Evolutionary conservation across 148 eudicot species (phyloP).

Genomic region (Rhododendron kiyosumense): DNA sequence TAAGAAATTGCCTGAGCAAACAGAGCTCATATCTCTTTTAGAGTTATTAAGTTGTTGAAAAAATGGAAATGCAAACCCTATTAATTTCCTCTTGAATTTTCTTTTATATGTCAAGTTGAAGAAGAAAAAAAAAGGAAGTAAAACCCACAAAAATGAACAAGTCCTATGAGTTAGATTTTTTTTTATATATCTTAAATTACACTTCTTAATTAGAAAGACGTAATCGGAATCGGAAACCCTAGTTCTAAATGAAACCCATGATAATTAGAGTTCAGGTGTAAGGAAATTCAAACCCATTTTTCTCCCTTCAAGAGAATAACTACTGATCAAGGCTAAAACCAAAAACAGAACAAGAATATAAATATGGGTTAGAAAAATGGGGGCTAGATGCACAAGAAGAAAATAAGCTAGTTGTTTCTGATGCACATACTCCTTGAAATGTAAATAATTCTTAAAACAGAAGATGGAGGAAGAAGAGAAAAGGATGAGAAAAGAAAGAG

Average conservation of each 20-base stretch:
- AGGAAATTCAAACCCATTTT: no score
- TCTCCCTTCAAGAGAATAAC: no score
- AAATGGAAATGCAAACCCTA: neutral
- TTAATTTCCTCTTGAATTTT: neutral
- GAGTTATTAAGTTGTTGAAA: neutral
- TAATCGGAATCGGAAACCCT: slow-evolving; percentile 6
- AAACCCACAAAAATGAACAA: neutral
- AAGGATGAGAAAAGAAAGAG: neutral
- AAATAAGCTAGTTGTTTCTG: neutral
- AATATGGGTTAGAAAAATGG: neutral
- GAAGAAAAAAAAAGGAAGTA: neutral
- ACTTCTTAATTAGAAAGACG: neutral
- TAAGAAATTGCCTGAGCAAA: no score
- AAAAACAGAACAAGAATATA: neutral
- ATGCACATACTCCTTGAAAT: neutral
- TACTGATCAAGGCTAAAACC: neutral
- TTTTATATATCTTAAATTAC: neutral
- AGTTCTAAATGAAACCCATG: neutral
- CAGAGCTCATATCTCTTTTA: neutral
- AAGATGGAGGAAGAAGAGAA: slow-evolving; percentile 1
- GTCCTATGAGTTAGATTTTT: neutral
- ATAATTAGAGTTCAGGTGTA: no score
- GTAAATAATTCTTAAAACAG: slow-evolving; percentile 12
- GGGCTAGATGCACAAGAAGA: neutral
- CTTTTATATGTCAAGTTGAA: neutral